Evolutionary conservation across 345 rosid genomes (phyloP).

Genomic region (Eucalyptus coolabah): DNA sequence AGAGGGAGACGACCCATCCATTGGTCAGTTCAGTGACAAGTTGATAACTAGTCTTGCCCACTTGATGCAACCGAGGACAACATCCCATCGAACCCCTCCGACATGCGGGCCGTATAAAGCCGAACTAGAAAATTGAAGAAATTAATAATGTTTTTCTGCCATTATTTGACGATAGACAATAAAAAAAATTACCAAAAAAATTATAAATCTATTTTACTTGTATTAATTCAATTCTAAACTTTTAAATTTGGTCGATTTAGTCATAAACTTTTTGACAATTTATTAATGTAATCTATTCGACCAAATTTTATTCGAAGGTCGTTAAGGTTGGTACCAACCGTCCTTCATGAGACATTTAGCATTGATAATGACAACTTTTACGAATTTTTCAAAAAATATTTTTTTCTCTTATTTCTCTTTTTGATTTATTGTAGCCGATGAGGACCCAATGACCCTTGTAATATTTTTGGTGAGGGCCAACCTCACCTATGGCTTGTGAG

Average conservation of each 20-base stretch:
- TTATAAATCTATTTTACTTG: too few species aligned
- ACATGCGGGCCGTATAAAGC: not conserved
- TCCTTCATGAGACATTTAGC: rapidly evolving
- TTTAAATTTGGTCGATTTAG: rapidly evolving
- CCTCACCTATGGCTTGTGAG: too few species aligned
- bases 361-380: rapidly evolving
- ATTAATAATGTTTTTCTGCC: not conserved
- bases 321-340: rapidly evolving
- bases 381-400: rapidly evolving
- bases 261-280: rapidly evolving
- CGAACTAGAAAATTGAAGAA: not conserved
- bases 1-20: not conserved
- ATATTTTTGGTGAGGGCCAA: too few species aligned
- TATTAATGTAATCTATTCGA: rapidly evolving
- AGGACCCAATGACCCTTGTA: too few species aligned
- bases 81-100: not conserved
- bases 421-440: too few species aligned
- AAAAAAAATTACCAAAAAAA: too few species aligned
- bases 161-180: not conserved
- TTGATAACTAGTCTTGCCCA: not conserved
- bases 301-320: rapidly evolving
- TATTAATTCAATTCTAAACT: too few species aligned
- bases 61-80: not conserved
- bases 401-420: too few species aligned
- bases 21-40: not conserved